A percentile compares a stretch with the other conserved stretches of the same genome.
Evolutionary conservation across 1,284 basidiomycete species (phyloP).

Genomic region (Leccinum pachyderme): DNA sequence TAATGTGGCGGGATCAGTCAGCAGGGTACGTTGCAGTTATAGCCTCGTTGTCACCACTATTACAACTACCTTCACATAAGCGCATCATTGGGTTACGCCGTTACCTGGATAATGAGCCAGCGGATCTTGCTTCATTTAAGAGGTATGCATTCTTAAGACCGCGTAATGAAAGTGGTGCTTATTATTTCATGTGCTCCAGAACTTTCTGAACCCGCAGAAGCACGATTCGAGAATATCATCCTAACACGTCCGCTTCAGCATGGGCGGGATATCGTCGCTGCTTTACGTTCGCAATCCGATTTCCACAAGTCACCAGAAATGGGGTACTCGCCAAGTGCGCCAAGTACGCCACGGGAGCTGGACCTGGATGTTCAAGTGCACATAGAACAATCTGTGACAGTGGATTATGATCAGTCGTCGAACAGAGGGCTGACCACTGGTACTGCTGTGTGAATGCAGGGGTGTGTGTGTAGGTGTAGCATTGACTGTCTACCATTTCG

Average conservation of each 20-base stretch:
- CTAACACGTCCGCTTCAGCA: constrained; percentile 19
- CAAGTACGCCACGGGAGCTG: constrained; percentile 17
- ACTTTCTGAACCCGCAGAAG: constrained; percentile 27
- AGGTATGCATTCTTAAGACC: constrained; percentile 13
- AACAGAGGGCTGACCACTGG: constrained; percentile 13
- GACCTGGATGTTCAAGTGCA: constrained; percentile 32
- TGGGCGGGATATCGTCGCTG: constrained; percentile 17
- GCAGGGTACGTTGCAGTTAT: constrained; percentile 28
- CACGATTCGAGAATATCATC: constrained; percentile 32
- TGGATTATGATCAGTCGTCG: constrained; percentile 30
- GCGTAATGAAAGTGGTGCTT: background rate
- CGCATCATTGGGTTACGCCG: constrained; percentile 35
- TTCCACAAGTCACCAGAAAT: constrained; percentile 23
- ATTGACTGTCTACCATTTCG: background rate
- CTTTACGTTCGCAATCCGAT: constrained; percentile 25
- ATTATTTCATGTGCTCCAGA: constrained; percentile 13
- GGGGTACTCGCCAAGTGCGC: constrained; percentile 17
- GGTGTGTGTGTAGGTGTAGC: constrained; percentile 7
- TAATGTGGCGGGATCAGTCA: constrained; percentile 20
- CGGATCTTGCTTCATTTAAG: constrained; percentile 36
- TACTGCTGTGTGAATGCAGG: constrained; percentile 5
- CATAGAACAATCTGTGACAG: constrained; percentile 30
- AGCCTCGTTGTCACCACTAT: background rate
- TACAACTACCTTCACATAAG: constrained; percentile 15
- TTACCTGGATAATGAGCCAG: constrained; percentile 42